Evolutionary conservation across 2,329 filamentous ascomycete genomes (phyloP).

Genomic region (Ophiostoma quercus): DNA sequence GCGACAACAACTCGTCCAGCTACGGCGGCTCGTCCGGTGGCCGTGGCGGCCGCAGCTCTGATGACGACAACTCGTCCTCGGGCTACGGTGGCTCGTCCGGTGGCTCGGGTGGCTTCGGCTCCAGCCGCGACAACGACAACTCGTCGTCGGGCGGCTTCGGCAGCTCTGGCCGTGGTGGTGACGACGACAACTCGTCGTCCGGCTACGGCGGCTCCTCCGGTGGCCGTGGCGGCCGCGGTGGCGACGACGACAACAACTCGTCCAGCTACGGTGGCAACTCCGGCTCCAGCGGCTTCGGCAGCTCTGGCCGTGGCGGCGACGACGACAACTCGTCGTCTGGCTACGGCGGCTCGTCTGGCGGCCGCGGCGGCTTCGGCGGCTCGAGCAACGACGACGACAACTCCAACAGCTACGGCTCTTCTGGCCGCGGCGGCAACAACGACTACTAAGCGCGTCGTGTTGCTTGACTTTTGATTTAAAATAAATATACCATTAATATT

Average conservation of each 20-base stretch:
- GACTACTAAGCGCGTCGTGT: constrained; percentile 21
- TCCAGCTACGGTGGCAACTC: constrained; percentile 28
- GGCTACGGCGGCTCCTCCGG: constrained; percentile 25
- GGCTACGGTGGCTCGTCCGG: constrained; percentile 24
- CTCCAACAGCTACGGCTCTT: constrained; percentile 28
- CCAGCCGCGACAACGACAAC: constrained; percentile 34
- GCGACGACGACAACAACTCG: constrained; percentile 36
- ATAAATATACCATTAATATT: background rate
- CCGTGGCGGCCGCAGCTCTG: constrained; percentile 11
- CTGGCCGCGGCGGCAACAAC: constrained; percentile 19
- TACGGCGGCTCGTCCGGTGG: constrained; percentile 25
- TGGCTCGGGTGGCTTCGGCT: constrained; percentile 3
- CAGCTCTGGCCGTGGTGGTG: background rate
- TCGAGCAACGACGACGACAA: constrained; percentile 20
- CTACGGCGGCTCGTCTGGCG: constrained; percentile 28
- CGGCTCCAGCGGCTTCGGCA: background rate
- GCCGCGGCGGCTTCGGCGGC: constrained; percentile 12
- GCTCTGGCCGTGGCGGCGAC: constrained; percentile 23
- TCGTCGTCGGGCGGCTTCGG: constrained; percentile 30
- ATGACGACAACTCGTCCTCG: constrained; percentile 25
- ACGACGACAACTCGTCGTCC: constrained; percentile 18
- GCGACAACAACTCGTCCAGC: constrained; percentile 34
- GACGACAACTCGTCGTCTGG: constrained; percentile 19
- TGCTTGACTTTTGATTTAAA: background rate
- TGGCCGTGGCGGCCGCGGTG: constrained; percentile 8